Evolutionary conservation across 2,329 filamentous ascomycete species (phyloP).

Genomic region (Rhexocercosporidium sp.): DNA sequence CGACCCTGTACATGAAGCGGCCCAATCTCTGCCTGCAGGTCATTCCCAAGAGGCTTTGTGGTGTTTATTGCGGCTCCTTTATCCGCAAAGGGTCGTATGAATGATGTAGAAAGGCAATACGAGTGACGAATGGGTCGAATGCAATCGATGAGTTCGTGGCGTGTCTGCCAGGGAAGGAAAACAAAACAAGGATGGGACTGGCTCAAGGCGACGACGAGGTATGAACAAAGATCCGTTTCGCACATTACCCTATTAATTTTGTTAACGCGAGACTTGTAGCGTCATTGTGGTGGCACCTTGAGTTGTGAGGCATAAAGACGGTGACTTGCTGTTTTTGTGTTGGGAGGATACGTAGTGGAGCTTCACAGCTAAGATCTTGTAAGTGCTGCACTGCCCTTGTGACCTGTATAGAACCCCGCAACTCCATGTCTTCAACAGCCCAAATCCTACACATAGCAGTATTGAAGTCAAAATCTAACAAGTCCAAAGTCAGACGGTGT

Average conservation of each 20-base stretch:
- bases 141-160: background rate
- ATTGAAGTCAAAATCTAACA: background rate
- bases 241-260: background rate
- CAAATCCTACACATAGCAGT: background rate
- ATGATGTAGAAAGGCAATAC: background rate
- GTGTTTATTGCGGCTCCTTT: background rate
- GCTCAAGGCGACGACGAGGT: background rate
- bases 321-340: background rate
- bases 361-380: too few relatives aligned
- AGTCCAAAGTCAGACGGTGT: background rate
- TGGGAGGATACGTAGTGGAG: background rate
- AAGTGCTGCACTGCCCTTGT: too few relatives aligned
- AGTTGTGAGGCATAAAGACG: background rate
- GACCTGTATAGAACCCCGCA: background rate
- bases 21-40: background rate
- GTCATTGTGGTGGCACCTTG: background rate
- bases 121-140: background rate
- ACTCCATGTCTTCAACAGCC: background rate
- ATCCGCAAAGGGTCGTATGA: slow-evolving; percentile 1
- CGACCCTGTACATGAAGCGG: background rate
- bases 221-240: background rate
- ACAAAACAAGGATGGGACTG: background rate
- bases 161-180: background rate
- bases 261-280: background rate
- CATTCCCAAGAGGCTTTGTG: background rate